Base-by-base conservation (phyloP, 75 land plant genomes). In the Pinus tabuliformis region DNA sequence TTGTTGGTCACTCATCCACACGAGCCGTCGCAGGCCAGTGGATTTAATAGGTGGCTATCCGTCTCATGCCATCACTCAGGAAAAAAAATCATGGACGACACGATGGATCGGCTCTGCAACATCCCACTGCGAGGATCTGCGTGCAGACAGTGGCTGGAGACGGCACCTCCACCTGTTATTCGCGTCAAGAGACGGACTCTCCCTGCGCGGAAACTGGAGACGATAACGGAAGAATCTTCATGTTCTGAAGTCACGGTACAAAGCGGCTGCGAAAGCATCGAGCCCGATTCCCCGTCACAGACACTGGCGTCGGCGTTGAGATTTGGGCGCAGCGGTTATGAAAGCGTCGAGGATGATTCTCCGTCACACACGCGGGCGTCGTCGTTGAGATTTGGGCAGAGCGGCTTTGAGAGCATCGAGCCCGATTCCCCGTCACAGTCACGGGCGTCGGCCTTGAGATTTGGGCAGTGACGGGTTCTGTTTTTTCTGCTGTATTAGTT, bases 231-330 rank as follows among this genome's bases (percentile, higher is more conserved):
- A 39, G 71, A 68, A 45, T 68, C 71, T 21, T 68, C 52, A 3
- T 45, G 7, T 45, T 20, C 20, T 0, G 52, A 42, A 12, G 21
- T 37, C 17, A 20, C 71, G 9, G 39, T 7, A 36, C 22, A 39
- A 21, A 68, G 39, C 39, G 71, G 71, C n/a, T 39, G 20, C 8
- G 49, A 39, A 39, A 68, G 16, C 39, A 8, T 68, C 4, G 71
- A 68, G n/a, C 71, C 71, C 49, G 71, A 68, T 39, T 68, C 71
- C 39, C 71, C 71, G 71, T 68, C 71, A 20, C 71, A 42, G 20
- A 39, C 39, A 39, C 71, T 18, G 71, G 71, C 71, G 18, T 39
- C 71, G 0, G 49, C 21, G 8, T 39, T 39, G 8, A 36, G 18
- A 18, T 68, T 68, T 20, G n/a, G 52, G 7, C 49, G 1, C 8